Evolutionary conservation across 2,329 filamentous ascomycete species (phyloP), one percentile per base, ranked within the genome.

Genomic region (Lachnellula hyalina): DNA sequence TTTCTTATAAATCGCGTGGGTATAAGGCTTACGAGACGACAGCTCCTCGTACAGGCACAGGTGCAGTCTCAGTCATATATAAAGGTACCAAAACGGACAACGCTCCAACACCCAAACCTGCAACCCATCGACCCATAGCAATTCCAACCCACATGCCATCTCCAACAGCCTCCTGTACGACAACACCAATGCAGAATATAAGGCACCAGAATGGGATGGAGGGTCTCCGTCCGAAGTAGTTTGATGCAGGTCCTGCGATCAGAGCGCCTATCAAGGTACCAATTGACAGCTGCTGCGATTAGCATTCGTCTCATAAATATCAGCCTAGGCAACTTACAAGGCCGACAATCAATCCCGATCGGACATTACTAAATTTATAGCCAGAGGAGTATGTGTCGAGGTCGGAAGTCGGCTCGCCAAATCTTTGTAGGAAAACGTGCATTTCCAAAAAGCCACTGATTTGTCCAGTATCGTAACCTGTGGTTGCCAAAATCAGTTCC

Each of bases 191-290:
- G 60, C 79, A 77, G 71, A 85, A 86, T 54, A 87, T 68, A 38
- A 78, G 64, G 36, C 81, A 86, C 66, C 64, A 68, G n/a, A 57
- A 52, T 8, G 66, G 63, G 61, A 89, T 87, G 35, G 81, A 81
- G 32, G 79, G 69, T 46, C 80, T 80, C 8, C 85, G 81, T 23
- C 85, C 85, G 49, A 86, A 75, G 6, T 71, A 71, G 59, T 88
- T 84, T 25, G 85, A 81, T 25, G 88, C 71, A n/a, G 82, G 83
- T 75, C 88, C 89, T 53, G 86, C 89, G 59, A 89, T 83, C 62
- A 93, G 68, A 49, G 81, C 85, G 68, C 89, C 89, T 57, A 91
- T 86, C 76, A 93, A 90, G 61, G 89, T 92, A 73, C 87, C 87
- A 67, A 68, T 83, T 34, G 89, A 93, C 48, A 93, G 80, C 60